Evolutionary conservation across 2,329 filamentous ascomycete species (phyloP).

Genomic region (Paramyrothecium sp.): DNA sequence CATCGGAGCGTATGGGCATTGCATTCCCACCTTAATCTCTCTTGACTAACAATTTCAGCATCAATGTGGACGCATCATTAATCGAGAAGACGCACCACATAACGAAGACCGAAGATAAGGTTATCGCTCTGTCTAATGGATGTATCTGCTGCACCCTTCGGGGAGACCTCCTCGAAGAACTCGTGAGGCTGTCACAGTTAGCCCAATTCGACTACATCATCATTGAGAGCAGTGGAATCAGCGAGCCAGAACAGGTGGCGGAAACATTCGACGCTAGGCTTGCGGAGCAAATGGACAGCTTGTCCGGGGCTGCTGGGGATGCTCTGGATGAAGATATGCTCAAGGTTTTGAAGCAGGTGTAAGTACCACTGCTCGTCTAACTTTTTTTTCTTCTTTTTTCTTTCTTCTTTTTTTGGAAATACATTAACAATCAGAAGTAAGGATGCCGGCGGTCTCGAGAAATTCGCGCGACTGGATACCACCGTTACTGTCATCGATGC

Average conservation of each 20-base stretch:
- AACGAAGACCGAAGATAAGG: slow-evolving; percentile 59
- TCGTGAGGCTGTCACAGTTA: slow-evolving; percentile 61
- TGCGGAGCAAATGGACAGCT: slow-evolving; percentile 42
- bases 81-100: slow-evolving; percentile 56
- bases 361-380: slow-evolving; percentile 13
- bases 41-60: slow-evolving; percentile 26
- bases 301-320: slow-evolving; percentile 25
- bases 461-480: slow-evolving; percentile 66
- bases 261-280: slow-evolving; percentile 66
- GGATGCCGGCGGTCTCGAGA: slow-evolving; percentile 61
- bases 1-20: slow-evolving; percentile 53
- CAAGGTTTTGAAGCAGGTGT: slow-evolving; percentile 34
- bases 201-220: slow-evolving; percentile 69
- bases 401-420: not conserved
- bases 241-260: slow-evolving; percentile 71
- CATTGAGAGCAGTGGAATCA: slow-evolving; percentile 71
- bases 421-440: slow-evolving; percentile 28
- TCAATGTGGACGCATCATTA: slow-evolving; percentile 65
- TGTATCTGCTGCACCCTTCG: slow-evolving; percentile 77
- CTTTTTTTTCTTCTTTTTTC: not conserved
- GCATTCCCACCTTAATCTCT: fast-evolving
- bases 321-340: slow-evolving; percentile 32
- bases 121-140: slow-evolving; percentile 68
- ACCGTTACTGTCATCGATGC: slow-evolving; percentile 72
- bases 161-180: slow-evolving; percentile 68